Conservation (phyloP, 768 basidiomycete genomes). For the Lenzites betulinus region DNA sequence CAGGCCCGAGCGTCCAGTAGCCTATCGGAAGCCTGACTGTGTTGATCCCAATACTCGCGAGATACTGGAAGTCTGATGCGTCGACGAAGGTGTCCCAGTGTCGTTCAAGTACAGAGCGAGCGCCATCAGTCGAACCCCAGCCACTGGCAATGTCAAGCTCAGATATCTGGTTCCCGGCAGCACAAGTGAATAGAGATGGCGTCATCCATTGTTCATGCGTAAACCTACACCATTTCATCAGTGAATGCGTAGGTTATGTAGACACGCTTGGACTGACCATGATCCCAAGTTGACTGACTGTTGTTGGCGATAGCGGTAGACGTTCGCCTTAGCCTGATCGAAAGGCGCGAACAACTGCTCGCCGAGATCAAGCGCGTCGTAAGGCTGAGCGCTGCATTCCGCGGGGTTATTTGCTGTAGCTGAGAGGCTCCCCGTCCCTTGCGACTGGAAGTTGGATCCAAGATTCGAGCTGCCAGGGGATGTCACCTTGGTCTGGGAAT, state of each 20-base stretch:
- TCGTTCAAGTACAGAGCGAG: slow-evolving; percentile 55
- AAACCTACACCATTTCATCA: slow-evolving; percentile 46
- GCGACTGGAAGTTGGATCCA: background rate
- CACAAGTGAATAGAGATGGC: slow-evolving; percentile 62
- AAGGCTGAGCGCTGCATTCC: slow-evolving; percentile 27
- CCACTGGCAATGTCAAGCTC: slow-evolving; percentile 72
- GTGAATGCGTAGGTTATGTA: background rate
- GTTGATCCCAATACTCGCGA: slow-evolving; percentile 58
- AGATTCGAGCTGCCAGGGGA: background rate
- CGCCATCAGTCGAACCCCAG: slow-evolving; percentile 47
- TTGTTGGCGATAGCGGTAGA: slow-evolving; percentile 65
- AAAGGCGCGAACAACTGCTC: slow-evolving; percentile 48
- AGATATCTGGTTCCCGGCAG: slow-evolving; percentile 48
- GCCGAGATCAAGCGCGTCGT: slow-evolving; percentile 24
- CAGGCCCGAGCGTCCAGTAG: slow-evolving; percentile 48
- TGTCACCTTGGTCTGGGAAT: background rate
- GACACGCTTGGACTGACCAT: slow-evolving; percentile 40
- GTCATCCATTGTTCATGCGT: slow-evolving; percentile 79
- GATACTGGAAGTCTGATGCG: slow-evolving; percentile 65
- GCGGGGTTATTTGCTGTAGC: background rate
- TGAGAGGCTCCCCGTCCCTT: slow-evolving; percentile 1
- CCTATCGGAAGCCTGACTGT: slow-evolving; percentile 60
- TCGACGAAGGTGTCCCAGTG: slow-evolving; percentile 80
- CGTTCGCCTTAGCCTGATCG: slow-evolving; percentile 47
- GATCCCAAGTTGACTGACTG: slow-evolving; percentile 67